Conservation (phyloP, 352 stramenopile species). For the Globisporangium recalcitrans region DNA sequence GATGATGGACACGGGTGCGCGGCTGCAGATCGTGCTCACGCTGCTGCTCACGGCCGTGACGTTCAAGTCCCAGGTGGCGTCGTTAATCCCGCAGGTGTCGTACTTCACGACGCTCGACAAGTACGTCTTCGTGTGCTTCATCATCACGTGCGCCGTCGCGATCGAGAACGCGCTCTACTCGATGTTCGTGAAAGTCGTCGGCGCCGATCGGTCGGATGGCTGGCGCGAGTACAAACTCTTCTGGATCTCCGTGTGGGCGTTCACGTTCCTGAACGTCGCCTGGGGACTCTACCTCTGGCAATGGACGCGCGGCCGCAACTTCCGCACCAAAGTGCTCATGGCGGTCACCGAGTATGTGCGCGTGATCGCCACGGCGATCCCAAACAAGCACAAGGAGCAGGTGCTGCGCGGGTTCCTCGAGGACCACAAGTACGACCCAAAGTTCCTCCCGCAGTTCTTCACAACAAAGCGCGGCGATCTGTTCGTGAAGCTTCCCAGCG, state of each 20-base stretch:
- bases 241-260: conserved; percentile 15
- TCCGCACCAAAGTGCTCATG: conserved; percentile 1
- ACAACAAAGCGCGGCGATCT: conserved; percentile 12
- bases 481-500: conserved; percentile 16
- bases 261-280: conserved; percentile 25
- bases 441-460: conserved; percentile 8
- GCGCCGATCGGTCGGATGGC: background rate
- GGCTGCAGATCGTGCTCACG: conserved; percentile 30
- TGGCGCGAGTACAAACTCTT: conserved; percentile 16
- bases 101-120: conserved; percentile 40
- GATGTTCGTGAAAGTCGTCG: conserved; percentile 14
- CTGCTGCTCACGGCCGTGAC: conserved; percentile 42
- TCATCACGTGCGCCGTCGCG: conserved; percentile 43
- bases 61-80: conserved; percentile 44
- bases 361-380: conserved; percentile 15
- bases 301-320: background rate
- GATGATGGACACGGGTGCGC: conserved; percentile 24
- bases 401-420: conserved; percentile 14
- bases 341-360: conserved; percentile 2
- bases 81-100: conserved; percentile 48
- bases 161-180: conserved; percentile 53
- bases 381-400: conserved; percentile 12
- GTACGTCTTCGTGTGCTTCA: conserved; percentile 55
- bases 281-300: conserved; percentile 11
- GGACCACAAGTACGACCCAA: conserved; percentile 2